A percentile compares a stretch with the other conserved stretches of the same genome.
Evolutionary conservation across 2,329 filamentous ascomycete genomes (phyloP).

Genomic region (Xylaria sp.): DNA sequence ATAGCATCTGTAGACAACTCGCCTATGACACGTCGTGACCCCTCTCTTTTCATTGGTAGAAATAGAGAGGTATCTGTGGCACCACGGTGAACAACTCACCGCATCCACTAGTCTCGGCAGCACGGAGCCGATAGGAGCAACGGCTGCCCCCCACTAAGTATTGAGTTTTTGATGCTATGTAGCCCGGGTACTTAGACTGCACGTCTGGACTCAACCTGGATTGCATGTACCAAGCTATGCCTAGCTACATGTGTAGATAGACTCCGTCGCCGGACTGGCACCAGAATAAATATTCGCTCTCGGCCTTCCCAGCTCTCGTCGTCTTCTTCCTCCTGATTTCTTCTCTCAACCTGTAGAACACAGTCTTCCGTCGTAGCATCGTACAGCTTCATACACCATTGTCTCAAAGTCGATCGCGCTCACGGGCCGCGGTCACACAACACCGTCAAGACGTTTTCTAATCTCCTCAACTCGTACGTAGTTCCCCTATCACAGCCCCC

Average conservation of each 20-base stretch:
- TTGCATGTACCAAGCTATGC: not conserved
- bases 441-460: constrained; percentile 96
- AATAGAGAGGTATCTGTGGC: not conserved
- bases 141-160: constrained; percentile 3
- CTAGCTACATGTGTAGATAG: not conserved
- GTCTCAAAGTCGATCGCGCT: constrained; percentile 58
- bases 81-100: constrained; percentile 5
- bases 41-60: not conserved
- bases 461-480: constrained; percentile 96
- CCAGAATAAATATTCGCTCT: constrained; percentile 11
- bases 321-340: not conserved
- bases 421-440: constrained; percentile 62
- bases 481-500: no score
- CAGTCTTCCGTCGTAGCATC: not conserved
- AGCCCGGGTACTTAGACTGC: no score
- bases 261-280: not conserved
- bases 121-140: constrained; percentile 16
- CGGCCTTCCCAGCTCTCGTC: not conserved
- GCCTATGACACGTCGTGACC: not conserved
- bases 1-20: not conserved
- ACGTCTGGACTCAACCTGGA: not conserved
- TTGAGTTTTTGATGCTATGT: not conserved
- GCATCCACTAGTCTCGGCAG: constrained; percentile 16
- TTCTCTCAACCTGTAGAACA: constrained; percentile 4
- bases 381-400: constrained; percentile 9